phyloP scores from a whole-genome alignment of 2,329 filamentous ascomycete species.

The Fusarium sp. region DNA sequence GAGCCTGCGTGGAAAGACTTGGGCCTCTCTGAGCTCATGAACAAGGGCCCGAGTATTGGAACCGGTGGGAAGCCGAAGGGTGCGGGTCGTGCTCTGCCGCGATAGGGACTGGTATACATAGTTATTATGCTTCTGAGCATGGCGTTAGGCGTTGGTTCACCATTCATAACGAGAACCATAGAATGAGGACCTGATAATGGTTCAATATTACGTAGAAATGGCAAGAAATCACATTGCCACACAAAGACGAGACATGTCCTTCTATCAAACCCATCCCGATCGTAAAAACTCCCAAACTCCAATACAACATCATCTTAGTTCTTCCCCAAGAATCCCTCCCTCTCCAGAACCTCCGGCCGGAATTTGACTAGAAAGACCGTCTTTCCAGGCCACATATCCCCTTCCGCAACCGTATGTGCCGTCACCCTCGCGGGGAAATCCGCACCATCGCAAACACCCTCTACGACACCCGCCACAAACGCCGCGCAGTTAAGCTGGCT shows the following conservation, averaged over 20 bases:
- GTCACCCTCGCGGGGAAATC: slow-evolving; percentile 91
- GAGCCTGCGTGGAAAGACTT: slow-evolving; percentile 86
- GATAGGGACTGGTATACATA: neutral
- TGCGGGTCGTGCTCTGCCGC: slow-evolving; percentile 37
- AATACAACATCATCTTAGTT: slow-evolving; percentile 49
- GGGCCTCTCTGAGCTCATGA: slow-evolving; percentile 80
- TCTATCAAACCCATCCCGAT: slow-evolving; percentile 24
- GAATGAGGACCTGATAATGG: neutral
- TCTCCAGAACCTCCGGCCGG: slow-evolving; percentile 88
- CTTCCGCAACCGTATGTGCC: slow-evolving; percentile 82
- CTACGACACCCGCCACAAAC: slow-evolving; percentile 93
- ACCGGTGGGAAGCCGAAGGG: slow-evolving; percentile 44
- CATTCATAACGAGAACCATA: neutral
- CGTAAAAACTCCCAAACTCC: slow-evolving; percentile 39
- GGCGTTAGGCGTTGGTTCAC: slow-evolving; percentile 33
- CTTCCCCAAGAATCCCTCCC: slow-evolving; percentile 86
- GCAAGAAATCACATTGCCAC: slow-evolving; percentile 26
- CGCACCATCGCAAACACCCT: slow-evolving; percentile 94
- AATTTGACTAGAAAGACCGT: slow-evolving; percentile 98
- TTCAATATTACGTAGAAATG: slow-evolving; percentile 27
- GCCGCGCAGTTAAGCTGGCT: slow-evolving; percentile 96
- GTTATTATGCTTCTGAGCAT: slow-evolving; percentile 6
- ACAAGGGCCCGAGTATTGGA: slow-evolving; percentile 65
- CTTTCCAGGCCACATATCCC: slow-evolving; percentile 94
- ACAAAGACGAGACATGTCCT: slow-evolving; percentile 20